Conservation (phyloP, 2,329 filamentous ascomycete species). For the Didymella exigua region DNA sequence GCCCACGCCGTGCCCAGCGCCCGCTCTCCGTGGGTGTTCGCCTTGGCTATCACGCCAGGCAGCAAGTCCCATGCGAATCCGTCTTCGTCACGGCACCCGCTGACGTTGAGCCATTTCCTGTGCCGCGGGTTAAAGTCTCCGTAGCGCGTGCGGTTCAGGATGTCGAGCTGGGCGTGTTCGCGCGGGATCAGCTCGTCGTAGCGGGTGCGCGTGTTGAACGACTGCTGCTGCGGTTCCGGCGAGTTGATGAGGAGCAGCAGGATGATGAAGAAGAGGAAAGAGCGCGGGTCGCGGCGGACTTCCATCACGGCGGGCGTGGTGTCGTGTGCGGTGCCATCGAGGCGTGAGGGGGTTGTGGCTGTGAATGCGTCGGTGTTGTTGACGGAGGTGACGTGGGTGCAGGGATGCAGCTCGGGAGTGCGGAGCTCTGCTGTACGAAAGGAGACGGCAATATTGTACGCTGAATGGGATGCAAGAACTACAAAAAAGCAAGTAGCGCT, state of each 20-base stretch:
- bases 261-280: slow-evolving; percentile 47
- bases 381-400: slow-evolving; percentile 7
- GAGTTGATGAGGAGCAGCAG: slow-evolving; percentile 48
- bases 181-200: slow-evolving; percentile 56
- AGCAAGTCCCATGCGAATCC: slow-evolving; percentile 80
- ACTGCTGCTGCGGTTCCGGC: slow-evolving; percentile 42
- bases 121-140: slow-evolving; percentile 57
- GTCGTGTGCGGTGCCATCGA: slow-evolving; percentile 9
- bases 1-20: slow-evolving; percentile 54
- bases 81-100: slow-evolving; percentile 76
- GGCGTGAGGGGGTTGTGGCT: slow-evolving; percentile 1
- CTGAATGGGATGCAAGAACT: too few species aligned
- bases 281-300: slow-evolving; percentile 44
- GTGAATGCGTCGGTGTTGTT: not conserved
- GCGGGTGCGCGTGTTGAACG: slow-evolving; percentile 40
- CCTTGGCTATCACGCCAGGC: slow-evolving; percentile 67
- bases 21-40: slow-evolving; percentile 33
- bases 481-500: too few species aligned
- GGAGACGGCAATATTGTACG: too few species aligned
- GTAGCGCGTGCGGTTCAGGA: slow-evolving; percentile 46
- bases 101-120: slow-evolving; percentile 62
- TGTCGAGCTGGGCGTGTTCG: slow-evolving; percentile 57
- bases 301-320: slow-evolving; percentile 42
- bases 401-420: slow-evolving; percentile 19
- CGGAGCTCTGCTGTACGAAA: slow-evolving; percentile 8